These are phyloP conservation scores for Porcisia deanei DNA, from an alignment of 208 protist species.

Conservation along the genomic window DNA sequence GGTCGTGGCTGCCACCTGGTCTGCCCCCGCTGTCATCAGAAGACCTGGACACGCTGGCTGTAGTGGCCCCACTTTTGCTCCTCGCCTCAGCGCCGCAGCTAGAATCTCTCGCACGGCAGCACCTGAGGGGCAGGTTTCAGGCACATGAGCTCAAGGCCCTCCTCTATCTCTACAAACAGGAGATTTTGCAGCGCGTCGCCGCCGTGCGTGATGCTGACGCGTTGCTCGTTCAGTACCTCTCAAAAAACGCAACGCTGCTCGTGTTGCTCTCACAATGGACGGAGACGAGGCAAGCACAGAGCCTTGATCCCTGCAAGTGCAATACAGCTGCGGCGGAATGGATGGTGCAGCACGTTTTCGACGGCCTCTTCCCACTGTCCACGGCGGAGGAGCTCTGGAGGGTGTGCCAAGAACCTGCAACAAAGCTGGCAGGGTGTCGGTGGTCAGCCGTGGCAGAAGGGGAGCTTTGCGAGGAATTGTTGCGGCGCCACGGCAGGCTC, in stretches of 20 bases:
- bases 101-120: slow-evolving; percentile 38
- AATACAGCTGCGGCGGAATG: slow-evolving; percentile 14
- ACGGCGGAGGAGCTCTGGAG: slow-evolving; percentile 41
- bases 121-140: slow-evolving; percentile 40
- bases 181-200: slow-evolving; percentile 29
- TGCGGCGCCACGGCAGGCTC: slow-evolving; percentile 27
- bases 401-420: slow-evolving; percentile 25
- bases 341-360: slow-evolving; percentile 34
- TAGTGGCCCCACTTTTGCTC: slow-evolving; percentile 49
- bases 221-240: slow-evolving; percentile 37
- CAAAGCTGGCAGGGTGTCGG: slow-evolving; percentile 35
- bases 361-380: slow-evolving; percentile 35
- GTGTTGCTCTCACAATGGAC: slow-evolving; percentile 24
- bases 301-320: neutral
- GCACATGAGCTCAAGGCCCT: slow-evolving; percentile 56
- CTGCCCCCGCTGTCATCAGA: slow-evolving; percentile 8
- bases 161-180: slow-evolving; percentile 38
- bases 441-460: slow-evolving; percentile 58
- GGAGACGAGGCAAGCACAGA: neutral
- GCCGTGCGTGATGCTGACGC: slow-evolving; percentile 16
- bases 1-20: slow-evolving; percentile 21
- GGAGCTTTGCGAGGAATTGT: slow-evolving; percentile 52
- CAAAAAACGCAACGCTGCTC: slow-evolving; percentile 35
- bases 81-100: slow-evolving; percentile 47
- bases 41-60: slow-evolving; percentile 41